Conservation (phyloP, 2,329 filamentous ascomycete genomes). For the Didymosphaeria variabile region DNA sequence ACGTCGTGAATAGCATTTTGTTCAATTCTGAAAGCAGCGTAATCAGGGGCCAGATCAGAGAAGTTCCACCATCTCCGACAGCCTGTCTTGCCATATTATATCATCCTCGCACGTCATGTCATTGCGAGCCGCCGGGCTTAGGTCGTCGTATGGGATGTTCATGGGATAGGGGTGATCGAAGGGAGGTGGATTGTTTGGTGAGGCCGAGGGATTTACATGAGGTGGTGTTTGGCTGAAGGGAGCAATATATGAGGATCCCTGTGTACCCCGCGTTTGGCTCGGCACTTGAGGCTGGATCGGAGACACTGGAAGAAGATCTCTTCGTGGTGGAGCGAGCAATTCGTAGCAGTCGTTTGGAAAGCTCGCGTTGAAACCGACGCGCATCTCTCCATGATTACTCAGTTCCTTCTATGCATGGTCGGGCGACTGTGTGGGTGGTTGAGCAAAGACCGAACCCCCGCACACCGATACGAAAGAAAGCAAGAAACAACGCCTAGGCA, state of each 20-base stretch:
- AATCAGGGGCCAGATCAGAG: neutral
- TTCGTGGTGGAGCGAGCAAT: neutral
- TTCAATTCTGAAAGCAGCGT: neutral
- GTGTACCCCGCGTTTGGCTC: slow-evolving; percentile 11
- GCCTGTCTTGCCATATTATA: slow-evolving; percentile 11
- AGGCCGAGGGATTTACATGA: slow-evolving; percentile 14
- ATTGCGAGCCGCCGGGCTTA: neutral
- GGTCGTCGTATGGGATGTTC: neutral
- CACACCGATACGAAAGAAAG: too few species aligned
- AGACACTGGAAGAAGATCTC: too few species aligned
- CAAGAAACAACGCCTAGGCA: too few species aligned
- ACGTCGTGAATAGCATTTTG: neutral
- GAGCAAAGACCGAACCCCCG: too few species aligned
- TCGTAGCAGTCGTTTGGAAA: neutral
- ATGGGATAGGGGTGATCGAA: neutral
- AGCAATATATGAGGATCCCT: slow-evolving; percentile 8
- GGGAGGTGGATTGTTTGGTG: neutral
- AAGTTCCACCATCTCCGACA: neutral
- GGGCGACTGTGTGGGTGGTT: too few species aligned
- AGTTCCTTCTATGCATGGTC: neutral
- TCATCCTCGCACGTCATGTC: slow-evolving; percentile 4
- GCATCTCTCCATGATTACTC: neutral
- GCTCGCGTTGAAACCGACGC: neutral
- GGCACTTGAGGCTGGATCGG: slow-evolving; percentile 10
- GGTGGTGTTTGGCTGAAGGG: slow-evolving; percentile 11